These are phyloP conservation scores for Rhynchospora tenuis DNA, from an alignment of 176 grass and related monocot genomes.

Conservation along the genomic window DNA sequence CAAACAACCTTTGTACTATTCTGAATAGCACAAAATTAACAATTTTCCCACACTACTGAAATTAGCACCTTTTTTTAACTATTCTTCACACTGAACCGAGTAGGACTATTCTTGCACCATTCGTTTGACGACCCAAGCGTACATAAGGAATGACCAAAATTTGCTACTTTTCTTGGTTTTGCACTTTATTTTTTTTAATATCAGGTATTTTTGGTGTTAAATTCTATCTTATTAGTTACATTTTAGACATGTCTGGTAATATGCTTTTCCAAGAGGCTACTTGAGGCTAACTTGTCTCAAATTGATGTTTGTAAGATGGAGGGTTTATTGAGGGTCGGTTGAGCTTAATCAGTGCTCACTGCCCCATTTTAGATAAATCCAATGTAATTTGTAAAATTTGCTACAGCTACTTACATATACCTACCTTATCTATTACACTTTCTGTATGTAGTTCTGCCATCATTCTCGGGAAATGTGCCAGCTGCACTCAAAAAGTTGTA, in stretches of 20 bases:
- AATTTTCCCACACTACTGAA: no score
- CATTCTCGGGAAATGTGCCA: constrained; percentile 95
- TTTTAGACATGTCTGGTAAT: neutral
- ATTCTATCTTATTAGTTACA: neutral
- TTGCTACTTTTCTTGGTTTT: constrained; percentile 2
- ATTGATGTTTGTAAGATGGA: neutral
- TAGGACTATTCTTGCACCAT: no score
- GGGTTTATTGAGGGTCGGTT: neutral
- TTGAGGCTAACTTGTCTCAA: neutral
- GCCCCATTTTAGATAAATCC: neutral
- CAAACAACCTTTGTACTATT: no score
- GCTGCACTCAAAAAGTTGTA: constrained; percentile 67
- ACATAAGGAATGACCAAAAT: neutral
- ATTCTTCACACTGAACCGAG: no score
- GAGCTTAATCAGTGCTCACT: neutral
- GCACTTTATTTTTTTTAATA: neutral
- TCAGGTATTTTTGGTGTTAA: neutral
- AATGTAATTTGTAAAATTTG: neutral
- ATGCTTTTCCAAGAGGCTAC: neutral
- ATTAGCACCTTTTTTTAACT: no score
- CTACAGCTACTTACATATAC: constrained; percentile 10
- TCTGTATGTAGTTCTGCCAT: constrained; percentile 76
- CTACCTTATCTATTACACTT: constrained; percentile 21
- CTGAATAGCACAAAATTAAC: no score
- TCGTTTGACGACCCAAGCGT: no score